A percentile compares a stretch with the other conserved stretches of the same genome.
These are phyloP conservation scores for Suhomyces sp. DNA, from an alignment of 805 yeast species.

Conservation along the genomic window DNA sequence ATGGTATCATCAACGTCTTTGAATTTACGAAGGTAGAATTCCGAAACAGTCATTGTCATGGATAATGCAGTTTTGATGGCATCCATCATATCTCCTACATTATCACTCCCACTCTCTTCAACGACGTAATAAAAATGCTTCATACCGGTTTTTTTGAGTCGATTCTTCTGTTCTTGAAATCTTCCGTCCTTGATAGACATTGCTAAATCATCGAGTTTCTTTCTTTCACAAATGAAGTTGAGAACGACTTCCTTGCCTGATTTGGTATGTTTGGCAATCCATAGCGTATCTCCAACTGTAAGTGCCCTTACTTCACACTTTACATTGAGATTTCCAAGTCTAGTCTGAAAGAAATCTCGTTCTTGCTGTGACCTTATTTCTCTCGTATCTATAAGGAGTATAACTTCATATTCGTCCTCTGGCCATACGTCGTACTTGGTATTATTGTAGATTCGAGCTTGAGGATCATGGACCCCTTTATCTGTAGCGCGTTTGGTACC, in stretches of 20 bases:
- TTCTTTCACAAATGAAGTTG: constrained; percentile 86
- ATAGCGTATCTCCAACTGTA: constrained; percentile 82
- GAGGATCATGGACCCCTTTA: constrained; percentile 22
- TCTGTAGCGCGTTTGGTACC: no score
- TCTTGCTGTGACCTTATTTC: constrained; percentile 72
- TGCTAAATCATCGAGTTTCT: constrained; percentile 83
- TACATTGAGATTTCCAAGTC: constrained; percentile 50
- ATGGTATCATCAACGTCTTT: constrained; percentile 74
- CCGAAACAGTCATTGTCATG: constrained; percentile 61
- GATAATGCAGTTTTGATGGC: constrained; percentile 78
- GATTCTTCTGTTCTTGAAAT: constrained; percentile 78
- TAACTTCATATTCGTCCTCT: constrained; percentile 55
- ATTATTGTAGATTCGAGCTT: constrained; percentile 19
- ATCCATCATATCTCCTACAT: constrained; percentile 48
- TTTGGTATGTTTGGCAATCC: constrained; percentile 74
- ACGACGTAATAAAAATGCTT: constrained; percentile 69
- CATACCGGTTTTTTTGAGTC: constrained; percentile 71
- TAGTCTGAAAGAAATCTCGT: constrained; percentile 64
- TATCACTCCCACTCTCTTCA: constrained; percentile 61
- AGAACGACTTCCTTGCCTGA: constrained; percentile 66
- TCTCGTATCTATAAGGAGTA: constrained; percentile 72
- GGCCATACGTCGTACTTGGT: constrained; percentile 58
- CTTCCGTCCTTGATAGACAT: constrained; percentile 84
- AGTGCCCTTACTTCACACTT: constrained; percentile 55
- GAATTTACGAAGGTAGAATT: constrained; percentile 68